phyloP scores from a whole-genome alignment of 352 stramenopile genomes.

The Pythium dissotocum region DNA sequence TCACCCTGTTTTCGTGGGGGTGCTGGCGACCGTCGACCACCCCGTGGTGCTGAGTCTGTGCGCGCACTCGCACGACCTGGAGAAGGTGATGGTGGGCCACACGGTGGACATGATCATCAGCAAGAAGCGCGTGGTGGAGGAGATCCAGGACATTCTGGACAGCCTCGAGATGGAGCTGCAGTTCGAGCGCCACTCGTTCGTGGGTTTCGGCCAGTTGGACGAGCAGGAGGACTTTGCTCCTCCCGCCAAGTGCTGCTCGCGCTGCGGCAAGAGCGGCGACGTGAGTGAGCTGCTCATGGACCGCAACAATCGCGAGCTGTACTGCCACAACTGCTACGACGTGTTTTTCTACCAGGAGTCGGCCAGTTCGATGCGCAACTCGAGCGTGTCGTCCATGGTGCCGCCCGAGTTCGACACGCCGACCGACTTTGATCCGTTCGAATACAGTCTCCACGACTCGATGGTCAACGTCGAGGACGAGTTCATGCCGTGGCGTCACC shows the following conservation, averaged over 20 bases:
- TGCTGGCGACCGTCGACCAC: slow-evolving; percentile 38
- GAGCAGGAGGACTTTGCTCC: slow-evolving; percentile 21
- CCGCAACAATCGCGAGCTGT: slow-evolving; percentile 43
- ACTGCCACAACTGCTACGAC: slow-evolving; percentile 79
- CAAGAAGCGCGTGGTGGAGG: slow-evolving; percentile 76
- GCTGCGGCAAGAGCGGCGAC: slow-evolving; percentile 55
- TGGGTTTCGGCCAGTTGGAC: slow-evolving; percentile 41
- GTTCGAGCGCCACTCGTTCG: slow-evolving; percentile 72
- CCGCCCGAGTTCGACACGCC: slow-evolving; percentile 31
- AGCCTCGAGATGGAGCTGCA: slow-evolving; percentile 79
- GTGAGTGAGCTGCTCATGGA: slow-evolving; percentile 57
- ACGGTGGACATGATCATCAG: slow-evolving; percentile 50
- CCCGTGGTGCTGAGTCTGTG: slow-evolving; percentile 58
- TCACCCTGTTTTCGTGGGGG: slow-evolving; percentile 2
- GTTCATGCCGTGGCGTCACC: slow-evolving; percentile 54
- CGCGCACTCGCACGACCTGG: slow-evolving; percentile 43
- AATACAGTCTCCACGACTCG: slow-evolving; percentile 84
- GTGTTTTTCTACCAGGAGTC: slow-evolving; percentile 68
- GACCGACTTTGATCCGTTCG: slow-evolving; percentile 31
- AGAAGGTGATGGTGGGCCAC: slow-evolving; percentile 54
- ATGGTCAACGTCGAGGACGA: slow-evolving; percentile 52
- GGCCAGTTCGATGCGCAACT: slow-evolving; percentile 14
- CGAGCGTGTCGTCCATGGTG: slow-evolving; percentile 6
- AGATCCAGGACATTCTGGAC: slow-evolving; percentile 79
- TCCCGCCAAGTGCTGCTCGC: slow-evolving; percentile 42